phyloP scores from a whole-genome alignment of 2,329 filamentous ascomycete genomes.

The Penicillium sclerotiorum region DNA sequence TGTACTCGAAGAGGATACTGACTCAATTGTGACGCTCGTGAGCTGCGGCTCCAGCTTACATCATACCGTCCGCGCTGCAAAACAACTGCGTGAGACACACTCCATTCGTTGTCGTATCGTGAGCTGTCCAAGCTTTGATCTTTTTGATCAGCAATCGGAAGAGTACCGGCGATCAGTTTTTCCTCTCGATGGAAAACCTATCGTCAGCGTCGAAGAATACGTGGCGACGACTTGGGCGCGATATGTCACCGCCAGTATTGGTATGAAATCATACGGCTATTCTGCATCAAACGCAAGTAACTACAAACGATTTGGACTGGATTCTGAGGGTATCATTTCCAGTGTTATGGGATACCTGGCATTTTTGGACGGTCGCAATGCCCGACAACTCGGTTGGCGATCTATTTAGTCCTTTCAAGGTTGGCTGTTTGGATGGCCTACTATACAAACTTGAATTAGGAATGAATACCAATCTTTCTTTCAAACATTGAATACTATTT shows the following conservation, averaged over 20 bases:
- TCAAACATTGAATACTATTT: too few relatives aligned
- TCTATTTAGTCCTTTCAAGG: not conserved
- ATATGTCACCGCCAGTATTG: slow-evolving; percentile 26
- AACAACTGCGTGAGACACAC: slow-evolving; percentile 77
- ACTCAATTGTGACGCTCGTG: too few relatives aligned
- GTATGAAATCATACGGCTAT: too few relatives aligned
- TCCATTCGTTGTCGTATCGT: slow-evolving; percentile 76
- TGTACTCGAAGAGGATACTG: too few relatives aligned
- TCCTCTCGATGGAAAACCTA: slow-evolving; percentile 77
- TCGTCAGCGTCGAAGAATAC: slow-evolving; percentile 76
- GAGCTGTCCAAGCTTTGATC: slow-evolving; percentile 86
- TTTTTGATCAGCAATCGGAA: slow-evolving; percentile 84
- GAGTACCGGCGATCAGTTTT: slow-evolving; percentile 86
- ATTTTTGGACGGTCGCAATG: not conserved
- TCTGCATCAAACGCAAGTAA: not conserved
- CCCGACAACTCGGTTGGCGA: not conserved
- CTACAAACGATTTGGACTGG: not conserved
- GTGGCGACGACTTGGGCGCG: slow-evolving; percentile 13
- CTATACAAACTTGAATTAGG: too few relatives aligned
- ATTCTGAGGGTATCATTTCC: not conserved
- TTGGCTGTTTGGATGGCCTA: too few relatives aligned
- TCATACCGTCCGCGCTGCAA: slow-evolving; percentile 81
- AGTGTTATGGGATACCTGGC: not conserved
- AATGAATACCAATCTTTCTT: too few relatives aligned
- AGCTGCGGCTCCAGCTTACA: slow-evolving; percentile 88